phyloP scores from a whole-genome alignment of 306 rosid genomes.

The Lablab purpureus region DNA sequence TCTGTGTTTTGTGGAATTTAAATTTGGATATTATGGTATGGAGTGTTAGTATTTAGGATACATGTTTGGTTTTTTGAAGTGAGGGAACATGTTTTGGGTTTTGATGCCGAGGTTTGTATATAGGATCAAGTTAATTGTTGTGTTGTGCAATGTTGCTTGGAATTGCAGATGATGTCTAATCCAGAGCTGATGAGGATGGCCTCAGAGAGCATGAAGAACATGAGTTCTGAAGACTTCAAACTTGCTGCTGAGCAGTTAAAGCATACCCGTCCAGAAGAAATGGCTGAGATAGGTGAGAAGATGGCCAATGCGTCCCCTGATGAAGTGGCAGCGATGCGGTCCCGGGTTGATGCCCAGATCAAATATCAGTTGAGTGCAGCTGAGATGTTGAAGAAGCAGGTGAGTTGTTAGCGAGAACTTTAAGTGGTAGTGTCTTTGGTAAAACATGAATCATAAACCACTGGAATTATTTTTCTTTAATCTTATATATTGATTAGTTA shows the following conservation, averaged over 20 bases:
- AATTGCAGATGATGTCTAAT: conserved; percentile 90
- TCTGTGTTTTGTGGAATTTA: background rate
- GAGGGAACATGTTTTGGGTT: background rate
- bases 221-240: conserved; percentile 83
- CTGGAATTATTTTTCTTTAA: background rate
- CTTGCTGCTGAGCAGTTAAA: conserved; percentile 89
- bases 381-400: conserved; percentile 91
- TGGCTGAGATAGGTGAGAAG: conserved; percentile 94
- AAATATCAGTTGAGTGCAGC: conserved; percentile 78
- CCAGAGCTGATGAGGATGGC: conserved; percentile 95
- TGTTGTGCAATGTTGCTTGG: conserved; percentile 33
- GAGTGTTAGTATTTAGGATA: background rate
- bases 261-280: conserved; percentile 89
- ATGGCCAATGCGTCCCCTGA: conserved; percentile 87
- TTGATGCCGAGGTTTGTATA: background rate
- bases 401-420: conserved; percentile 26
- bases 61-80: background rate
- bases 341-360: conserved; percentile 73
- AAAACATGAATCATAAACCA: conserved; percentile 8
- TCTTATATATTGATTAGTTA: background rate
- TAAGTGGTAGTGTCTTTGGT: background rate
- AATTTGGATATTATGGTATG: conserved; percentile 8
- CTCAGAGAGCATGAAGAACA: conserved; percentile 89
- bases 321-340: conserved; percentile 79
- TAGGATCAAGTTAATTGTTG: conserved; percentile 18